Percentiles rank a stretch among this genome's conserved stretches.
Evolutionary conservation across 768 basidiomycete genomes (phyloP).

Genomic region (Agrocybe praecox): DNA sequence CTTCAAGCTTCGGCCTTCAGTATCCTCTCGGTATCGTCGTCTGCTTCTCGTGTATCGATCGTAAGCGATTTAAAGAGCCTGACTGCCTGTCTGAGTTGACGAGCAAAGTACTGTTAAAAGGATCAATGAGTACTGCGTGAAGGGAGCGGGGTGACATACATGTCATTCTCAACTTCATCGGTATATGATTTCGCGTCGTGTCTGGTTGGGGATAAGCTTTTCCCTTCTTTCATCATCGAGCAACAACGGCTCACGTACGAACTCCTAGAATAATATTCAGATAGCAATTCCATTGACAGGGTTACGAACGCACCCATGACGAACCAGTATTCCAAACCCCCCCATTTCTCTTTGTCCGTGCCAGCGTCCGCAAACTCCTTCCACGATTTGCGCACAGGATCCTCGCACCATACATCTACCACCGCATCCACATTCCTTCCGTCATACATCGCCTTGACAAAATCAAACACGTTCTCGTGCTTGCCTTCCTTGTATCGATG

Average conservation of each 20-base stretch:
- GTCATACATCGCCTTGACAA: conserved; percentile 63
- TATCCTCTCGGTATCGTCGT: conserved; percentile 79
- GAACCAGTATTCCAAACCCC: conserved; percentile 78
- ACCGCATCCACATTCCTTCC: conserved; percentile 62
- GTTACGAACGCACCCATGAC: conserved; percentile 64
- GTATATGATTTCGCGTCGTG: conserved; percentile 75
- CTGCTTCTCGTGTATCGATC: conserved; percentile 86
- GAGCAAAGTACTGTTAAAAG: conserved; percentile 48
- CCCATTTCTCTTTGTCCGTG: conserved; percentile 61
- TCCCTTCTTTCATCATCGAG: neutral
- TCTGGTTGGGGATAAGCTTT: too few species aligned
- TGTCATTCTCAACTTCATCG: conserved; percentile 66
- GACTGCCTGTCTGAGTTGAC: conserved; percentile 73
- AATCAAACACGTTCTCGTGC: conserved; percentile 60
- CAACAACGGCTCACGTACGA: conserved; percentile 58
- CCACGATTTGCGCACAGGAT: conserved; percentile 66
- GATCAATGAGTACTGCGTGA: neutral
- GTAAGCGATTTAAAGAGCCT: conserved; percentile 75
- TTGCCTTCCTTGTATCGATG: conserved; percentile 60
- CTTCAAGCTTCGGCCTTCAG: conserved; percentile 73
- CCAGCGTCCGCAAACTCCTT: conserved; percentile 76
- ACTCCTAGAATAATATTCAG: conserved; percentile 48
- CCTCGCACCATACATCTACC: conserved; percentile 91
- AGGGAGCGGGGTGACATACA: conserved; percentile 42
- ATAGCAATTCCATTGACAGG: neutral